A percentile compares a stretch with the other conserved stretches of the same genome.
Evolutionary conservation across 2,329 filamentous ascomycete genomes (phyloP).

Genomic region (Fusarium sp.): DNA sequence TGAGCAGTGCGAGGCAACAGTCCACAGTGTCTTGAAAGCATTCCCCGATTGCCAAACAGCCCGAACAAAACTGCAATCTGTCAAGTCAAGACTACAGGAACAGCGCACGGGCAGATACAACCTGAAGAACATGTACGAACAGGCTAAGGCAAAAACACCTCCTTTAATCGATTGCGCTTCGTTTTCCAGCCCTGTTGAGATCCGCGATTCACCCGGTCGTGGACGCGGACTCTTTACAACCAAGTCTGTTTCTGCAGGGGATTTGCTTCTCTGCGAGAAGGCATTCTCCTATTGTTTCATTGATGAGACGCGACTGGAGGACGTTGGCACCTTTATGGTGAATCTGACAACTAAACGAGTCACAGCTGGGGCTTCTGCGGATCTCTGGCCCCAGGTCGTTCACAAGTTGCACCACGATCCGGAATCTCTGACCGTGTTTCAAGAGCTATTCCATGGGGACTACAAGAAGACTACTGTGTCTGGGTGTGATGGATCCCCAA

Average conservation of each 20-base stretch:
- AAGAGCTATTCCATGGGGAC: conserved; percentile 56
- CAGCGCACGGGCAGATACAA: conserved; percentile 55
- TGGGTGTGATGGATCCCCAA: conserved; percentile 51
- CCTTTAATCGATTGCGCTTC: conserved; percentile 62
- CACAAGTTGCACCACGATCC: conserved; percentile 62
- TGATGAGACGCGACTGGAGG: conserved; percentile 34
- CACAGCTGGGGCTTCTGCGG: conserved; percentile 54
- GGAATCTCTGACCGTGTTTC: neutral
- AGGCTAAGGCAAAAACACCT: conserved; percentile 51
- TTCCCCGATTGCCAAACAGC: conserved; percentile 54
- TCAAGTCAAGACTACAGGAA: conserved; percentile 53
- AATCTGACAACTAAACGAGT: conserved; percentile 52
- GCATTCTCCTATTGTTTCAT: conserved; percentile 60
- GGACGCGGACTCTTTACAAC: conserved; percentile 67
- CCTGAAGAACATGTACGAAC: conserved; percentile 54
- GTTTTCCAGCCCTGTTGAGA: conserved; percentile 57
- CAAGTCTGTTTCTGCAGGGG: conserved; percentile 59
- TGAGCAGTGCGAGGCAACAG: neutral
- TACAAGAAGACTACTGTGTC: conserved; percentile 49
- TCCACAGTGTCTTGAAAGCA: conserved; percentile 49
- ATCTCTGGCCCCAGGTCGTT: conserved; percentile 56
- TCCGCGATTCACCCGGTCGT: conserved; percentile 55
- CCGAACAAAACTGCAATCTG: conserved; percentile 48
- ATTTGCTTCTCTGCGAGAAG: conserved; percentile 68
- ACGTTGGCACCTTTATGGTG: conserved; percentile 46